phyloP scores from a whole-genome alignment of 306 rosid species.

The Fragaria nilgerrensis region DNA sequence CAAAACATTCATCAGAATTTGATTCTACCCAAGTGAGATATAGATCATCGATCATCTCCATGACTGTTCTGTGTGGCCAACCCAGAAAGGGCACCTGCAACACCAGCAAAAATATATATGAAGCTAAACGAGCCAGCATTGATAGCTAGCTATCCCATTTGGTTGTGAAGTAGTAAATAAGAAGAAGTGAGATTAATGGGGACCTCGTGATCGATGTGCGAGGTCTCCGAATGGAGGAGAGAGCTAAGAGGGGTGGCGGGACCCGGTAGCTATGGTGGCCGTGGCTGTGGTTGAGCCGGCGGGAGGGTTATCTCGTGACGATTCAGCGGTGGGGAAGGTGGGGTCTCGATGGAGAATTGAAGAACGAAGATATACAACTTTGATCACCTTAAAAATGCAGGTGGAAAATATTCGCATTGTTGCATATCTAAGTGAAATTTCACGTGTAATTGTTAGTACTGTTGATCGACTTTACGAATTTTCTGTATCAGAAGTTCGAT shows the following conservation, averaged over 20 bases:
- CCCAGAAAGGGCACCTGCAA: conserved; percentile 4
- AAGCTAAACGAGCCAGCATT: neutral
- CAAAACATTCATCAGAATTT: neutral
- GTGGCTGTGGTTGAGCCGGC: conserved; percentile 8
- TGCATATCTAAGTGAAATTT: neutral
- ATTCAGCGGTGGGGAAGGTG: conserved; percentile 5
- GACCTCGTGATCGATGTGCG: conserved; percentile 5
- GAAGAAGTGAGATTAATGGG: neutral
- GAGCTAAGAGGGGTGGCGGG: neutral
- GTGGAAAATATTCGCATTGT: neutral
- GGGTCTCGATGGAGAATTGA: neutral
- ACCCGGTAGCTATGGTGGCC: neutral
- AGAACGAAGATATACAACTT: neutral
- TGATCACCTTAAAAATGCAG: neutral
- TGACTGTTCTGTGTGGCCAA: neutral
- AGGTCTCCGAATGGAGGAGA: neutral
- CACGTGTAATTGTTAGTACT: neutral
- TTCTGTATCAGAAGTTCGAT: too few species aligned
- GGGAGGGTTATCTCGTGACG: conserved; percentile 9
- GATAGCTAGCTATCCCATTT: neutral
- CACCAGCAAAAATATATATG: neutral
- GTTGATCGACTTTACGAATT: neutral
- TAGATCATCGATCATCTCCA: neutral
- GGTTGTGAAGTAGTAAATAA: neutral
- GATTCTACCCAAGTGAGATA: neutral